Base-by-base conservation (phyloP, 805 yeast genomes). In the Candida peoriensis region DNA sequence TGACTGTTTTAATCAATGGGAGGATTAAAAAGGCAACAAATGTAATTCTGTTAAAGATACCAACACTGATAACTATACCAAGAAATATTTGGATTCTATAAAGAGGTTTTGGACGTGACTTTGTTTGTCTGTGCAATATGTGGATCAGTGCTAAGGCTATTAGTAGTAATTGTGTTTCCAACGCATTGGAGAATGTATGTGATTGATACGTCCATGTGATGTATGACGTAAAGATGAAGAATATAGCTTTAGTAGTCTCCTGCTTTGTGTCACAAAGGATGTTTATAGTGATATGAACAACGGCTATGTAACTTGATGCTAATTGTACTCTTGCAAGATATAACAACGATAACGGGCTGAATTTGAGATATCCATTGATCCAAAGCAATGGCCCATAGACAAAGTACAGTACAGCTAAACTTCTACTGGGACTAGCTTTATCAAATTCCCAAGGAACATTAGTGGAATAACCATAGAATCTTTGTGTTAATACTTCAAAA, bases 141-240 rank as follows among this genome's bases (percentile, higher is more conserved):
- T 50, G 72, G 52, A 48, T 59, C 65, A 46, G 62, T 14, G 59
- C 55, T 48, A 60, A 78, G 58, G 26, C 74, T 61, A 39, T 39
- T 48, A 39, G 67, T 64, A 54, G 42, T 18, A 53, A 36, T 61
- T 55, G 24, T 1, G 84, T 81, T 55, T 93, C 99, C 2, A 85
- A 51, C 16, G 88, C 74, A 54, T 93, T 93, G n/a, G 96, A 84
- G 48, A 93, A 84, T 1, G 94, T 78, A 53, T 88, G 97, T 0
- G 85, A 68, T 53, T 93, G 97, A 48, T 79, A 79, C 1, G 80
- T 75, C 64, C 86, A 67, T 0, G 95, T 79, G 21, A 87, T 70
- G 51, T 84, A 90, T 2, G 80, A 74, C 1, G 76, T 65, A 21
- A 66, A 60, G n/a, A 69, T 60, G 28, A 70, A 61, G 22, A 68